Conservation (phyloP, 1,284 basidiomycete species). For the Uromyces viciae-fabae region DNA sequence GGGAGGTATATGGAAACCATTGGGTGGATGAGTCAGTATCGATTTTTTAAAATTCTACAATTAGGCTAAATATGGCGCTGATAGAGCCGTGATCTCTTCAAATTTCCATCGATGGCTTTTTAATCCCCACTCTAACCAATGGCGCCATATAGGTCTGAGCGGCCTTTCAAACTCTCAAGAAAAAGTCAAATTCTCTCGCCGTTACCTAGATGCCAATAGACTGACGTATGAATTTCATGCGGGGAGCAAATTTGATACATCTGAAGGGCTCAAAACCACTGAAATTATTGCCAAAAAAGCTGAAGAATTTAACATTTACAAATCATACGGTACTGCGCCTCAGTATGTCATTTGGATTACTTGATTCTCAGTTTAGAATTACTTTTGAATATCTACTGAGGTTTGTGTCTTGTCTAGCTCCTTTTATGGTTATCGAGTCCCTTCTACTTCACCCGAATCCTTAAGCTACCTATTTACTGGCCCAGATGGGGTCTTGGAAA, state of each 20-base stretch:
- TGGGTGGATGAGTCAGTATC: conserved; percentile 58
- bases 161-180: neutral
- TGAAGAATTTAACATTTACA: conserved; percentile 48
- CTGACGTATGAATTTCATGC: conserved; percentile 65
- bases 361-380: neutral
- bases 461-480: conserved; percentile 48
- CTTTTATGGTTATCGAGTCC: conserved; percentile 32
- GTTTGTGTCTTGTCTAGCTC: conserved; percentile 1
- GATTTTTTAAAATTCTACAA: neutral
- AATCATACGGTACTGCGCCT: conserved; percentile 47
- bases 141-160: conserved; percentile 46
- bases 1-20: conserved; percentile 84
- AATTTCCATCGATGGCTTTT: neutral
- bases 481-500: conserved; percentile 46
- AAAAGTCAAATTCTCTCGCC: conserved; percentile 64
- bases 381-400: neutral
- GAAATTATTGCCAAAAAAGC: conserved; percentile 42
- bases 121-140: too few relatives aligned
- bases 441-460: conserved; percentile 44
- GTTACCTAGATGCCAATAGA: conserved; percentile 71
- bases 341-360: conserved; percentile 41
- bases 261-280: conserved; percentile 46
- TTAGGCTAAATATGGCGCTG: neutral
- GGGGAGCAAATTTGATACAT: conserved; percentile 48
- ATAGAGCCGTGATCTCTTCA: too few relatives aligned